A percentile compares a stretch with the other conserved stretches of the same genome.
These are phyloP conservation scores for Bathelium albidoporum DNA, from an alignment of 495 filamentous ascomycete genomes.

Conservation along the genomic window DNA sequence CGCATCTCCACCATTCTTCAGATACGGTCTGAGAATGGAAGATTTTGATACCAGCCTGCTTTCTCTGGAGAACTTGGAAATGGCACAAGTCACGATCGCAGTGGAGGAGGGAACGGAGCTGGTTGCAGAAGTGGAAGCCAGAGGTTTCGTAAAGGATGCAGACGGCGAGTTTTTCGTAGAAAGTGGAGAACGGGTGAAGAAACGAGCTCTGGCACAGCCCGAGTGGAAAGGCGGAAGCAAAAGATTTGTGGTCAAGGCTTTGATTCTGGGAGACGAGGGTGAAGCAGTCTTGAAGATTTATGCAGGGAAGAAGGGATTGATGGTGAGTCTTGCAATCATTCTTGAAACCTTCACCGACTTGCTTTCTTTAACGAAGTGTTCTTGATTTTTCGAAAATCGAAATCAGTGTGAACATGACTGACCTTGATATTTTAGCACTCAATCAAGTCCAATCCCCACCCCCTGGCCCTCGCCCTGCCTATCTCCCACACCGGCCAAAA, in stretches of 20 bases:
- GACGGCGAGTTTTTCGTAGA: constrained; percentile 84
- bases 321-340: constrained; percentile 37
- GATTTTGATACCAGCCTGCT: constrained; percentile 86
- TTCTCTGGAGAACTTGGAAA: constrained; percentile 80
- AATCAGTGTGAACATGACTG: not conserved
- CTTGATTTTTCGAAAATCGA: no score
- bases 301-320: constrained; percentile 83
- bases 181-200: constrained; percentile 75
- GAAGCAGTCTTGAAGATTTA: constrained; percentile 87
- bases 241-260: constrained; percentile 82
- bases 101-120: constrained; percentile 87
- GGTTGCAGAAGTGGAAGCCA: constrained; percentile 79
- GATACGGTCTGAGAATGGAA: constrained; percentile 60
- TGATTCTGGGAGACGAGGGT: constrained; percentile 82
- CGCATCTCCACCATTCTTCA: constrained; percentile 81
- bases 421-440: constrained; percentile 47
- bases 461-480: constrained; percentile 81
- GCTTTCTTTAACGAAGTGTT: no score
- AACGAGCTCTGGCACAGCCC: constrained; percentile 78
- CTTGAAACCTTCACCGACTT: no score
- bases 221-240: constrained; percentile 84
- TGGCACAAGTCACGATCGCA: constrained; percentile 76
- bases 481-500: constrained; percentile 85
- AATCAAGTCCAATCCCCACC: constrained; percentile 85
- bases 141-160: constrained; percentile 64